Base-by-base conservation (phyloP, 345 rosid genomes). In the Conringia planisiliqua region DNA sequence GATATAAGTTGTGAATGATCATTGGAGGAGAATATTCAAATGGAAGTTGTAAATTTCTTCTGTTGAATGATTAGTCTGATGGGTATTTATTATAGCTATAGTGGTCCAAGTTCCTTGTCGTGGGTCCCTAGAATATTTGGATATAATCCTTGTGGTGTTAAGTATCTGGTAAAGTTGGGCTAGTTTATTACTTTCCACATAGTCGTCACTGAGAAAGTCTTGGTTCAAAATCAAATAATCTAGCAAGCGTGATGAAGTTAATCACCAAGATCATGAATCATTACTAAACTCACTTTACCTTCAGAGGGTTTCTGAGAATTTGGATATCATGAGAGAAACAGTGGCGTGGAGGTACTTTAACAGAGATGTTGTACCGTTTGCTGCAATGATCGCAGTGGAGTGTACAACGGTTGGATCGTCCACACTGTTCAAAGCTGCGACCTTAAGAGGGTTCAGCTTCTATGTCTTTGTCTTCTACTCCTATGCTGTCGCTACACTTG, bases 401-500 rank as follows among this genome's bases (percentile, higher is more conserved):
- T 83, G 79, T 56, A 80, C 86, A 6, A 82, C 84, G 62, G 86
- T 82, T 22, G 85, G 82, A 3, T 47, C 86, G 1, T 80, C 75
- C 66, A 59, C 58, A 59, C 74, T 70, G 57, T 70, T 58, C 44
- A 87, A 87, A 71, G 87, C 82, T 38, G 91, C 75, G 0, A 58
- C 85, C 59, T 74, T 87, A 62, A 46, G 75, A 55, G 91, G 91
- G 54, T 83, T 87, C 83, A 85, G 82, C 81, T 80, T 73, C 7
- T 66, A 82, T 66, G 86, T 82, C 57, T 75, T 82, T 42, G 85
- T 85, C 56, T 82, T 81, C 43, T 85, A 87, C 72, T 82, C 42
- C 54, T 83, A 87, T 62, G 83, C 82, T 38, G 84, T 85, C 20
- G 84, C 66, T 38, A 60, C 87, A 18, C 74, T 82, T 16, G 16